Percentiles rank a stretch among this genome's conserved stretches.
These are phyloP conservation scores for Fusarium anthophilum DNA, from an alignment of 2,329 filamentous ascomycete genomes.

Conservation along the genomic window DNA sequence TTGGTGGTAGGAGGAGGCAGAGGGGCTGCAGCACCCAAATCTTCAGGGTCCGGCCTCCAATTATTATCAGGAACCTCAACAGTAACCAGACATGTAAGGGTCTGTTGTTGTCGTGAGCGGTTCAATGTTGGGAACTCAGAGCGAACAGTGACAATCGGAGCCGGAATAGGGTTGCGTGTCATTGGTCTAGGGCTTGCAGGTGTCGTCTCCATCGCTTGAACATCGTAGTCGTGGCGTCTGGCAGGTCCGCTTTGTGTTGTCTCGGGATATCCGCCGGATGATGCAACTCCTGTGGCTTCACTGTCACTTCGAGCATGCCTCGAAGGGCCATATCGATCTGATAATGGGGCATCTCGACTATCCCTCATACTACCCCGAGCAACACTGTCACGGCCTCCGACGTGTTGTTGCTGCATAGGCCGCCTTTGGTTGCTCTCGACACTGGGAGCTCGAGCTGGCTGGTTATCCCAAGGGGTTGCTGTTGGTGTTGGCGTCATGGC, in stretches of 20 bases:
- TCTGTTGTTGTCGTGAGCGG: conserved; percentile 92
- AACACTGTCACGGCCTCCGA: conserved; percentile 48
- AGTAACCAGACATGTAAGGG: conserved; percentile 91
- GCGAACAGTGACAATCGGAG: conserved; percentile 90
- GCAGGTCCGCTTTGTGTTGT: conserved; percentile 74
- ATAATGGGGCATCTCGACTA: conserved; percentile 57
- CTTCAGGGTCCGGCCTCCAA: conserved; percentile 87
- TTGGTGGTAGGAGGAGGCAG: conserved; percentile 52
- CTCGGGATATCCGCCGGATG: conserved; percentile 83
- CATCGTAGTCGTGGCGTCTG: conserved; percentile 91
- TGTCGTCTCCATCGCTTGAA: conserved; percentile 93
- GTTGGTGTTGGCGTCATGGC: conserved; percentile 65
- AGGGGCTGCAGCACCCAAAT: conserved; percentile 67
- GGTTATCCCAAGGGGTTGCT: conserved; percentile 72
- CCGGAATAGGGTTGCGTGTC: conserved; percentile 85
- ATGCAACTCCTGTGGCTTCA: conserved; percentile 75
- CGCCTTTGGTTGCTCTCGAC: conserved; percentile 52
- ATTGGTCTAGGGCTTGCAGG: conserved; percentile 77
- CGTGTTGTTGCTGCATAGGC: conserved; percentile 40
- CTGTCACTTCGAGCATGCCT: conserved; percentile 82
- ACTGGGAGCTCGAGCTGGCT: conserved; percentile 64
- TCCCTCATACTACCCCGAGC: conserved; percentile 57
- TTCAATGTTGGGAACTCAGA: conserved; percentile 97
- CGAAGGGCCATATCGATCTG: conserved; percentile 57
- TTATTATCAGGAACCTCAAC: conserved; percentile 93